Conservation (phyloP, 805 yeast species). For the Yarrowia yakushimensis region DNA sequence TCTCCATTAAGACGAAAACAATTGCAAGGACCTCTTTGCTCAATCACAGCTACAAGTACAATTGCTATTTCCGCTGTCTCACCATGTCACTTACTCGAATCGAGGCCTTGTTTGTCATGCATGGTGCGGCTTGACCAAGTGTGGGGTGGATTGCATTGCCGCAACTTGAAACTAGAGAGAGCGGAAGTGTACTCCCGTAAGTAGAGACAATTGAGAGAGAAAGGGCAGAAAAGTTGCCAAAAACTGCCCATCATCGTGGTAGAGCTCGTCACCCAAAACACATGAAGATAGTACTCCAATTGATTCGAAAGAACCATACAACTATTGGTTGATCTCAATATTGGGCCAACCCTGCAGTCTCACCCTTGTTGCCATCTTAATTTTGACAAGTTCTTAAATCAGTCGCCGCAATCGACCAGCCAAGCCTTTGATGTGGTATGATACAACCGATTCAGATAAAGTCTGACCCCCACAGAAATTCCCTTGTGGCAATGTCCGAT, state of each 20-base stretch:
- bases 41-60: too few relatives aligned
- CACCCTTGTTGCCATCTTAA: neutral
- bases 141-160: constrained; percentile 10
- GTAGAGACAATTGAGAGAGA: neutral
- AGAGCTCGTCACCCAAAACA: too few relatives aligned
- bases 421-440: neutral
- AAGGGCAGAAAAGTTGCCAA: too few relatives aligned
- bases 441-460: too few relatives aligned
- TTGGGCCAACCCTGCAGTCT: neutral
- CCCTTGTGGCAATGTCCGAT: constrained; percentile 8
- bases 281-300: too few relatives aligned
- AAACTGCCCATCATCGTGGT: too few relatives aligned
- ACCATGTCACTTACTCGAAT: neutral
- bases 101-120: neutral
- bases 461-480: neutral
- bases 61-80: neutral
- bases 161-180: too few relatives aligned
- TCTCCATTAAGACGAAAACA: too few relatives aligned
- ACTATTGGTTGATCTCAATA: too few relatives aligned
- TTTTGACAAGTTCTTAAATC: neutral
- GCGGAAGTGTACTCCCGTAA: too few relatives aligned
- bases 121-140: constrained; percentile 7
- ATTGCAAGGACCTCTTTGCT: too few relatives aligned
- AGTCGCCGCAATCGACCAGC: neutral
- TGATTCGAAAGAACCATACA: too few relatives aligned